A percentile compares a stretch with the other conserved stretches of the same genome.
Evolutionary conservation across 2,329 filamentous ascomycete species (phyloP).

Genomic region (Karstenula rhodostoma): DNA sequence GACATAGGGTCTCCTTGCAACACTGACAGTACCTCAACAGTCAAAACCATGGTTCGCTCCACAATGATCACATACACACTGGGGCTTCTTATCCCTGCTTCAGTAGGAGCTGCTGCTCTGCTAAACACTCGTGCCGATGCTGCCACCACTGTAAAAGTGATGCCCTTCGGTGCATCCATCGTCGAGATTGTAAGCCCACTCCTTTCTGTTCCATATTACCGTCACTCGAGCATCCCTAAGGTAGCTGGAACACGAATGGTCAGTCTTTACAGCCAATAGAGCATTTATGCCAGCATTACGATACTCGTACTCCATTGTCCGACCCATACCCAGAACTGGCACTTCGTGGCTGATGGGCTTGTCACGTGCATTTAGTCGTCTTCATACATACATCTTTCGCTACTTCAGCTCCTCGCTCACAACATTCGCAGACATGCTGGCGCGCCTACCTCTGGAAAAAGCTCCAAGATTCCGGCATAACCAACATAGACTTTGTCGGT

Average conservation of each 20-base stretch:
- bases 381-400: too few species aligned
- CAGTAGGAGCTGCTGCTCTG: slow-evolving; percentile 1
- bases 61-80: slow-evolving; percentile 3
- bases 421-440: slow-evolving; percentile 43
- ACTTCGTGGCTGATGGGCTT: background rate
- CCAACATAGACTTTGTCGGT: slow-evolving; percentile 48
- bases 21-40: background rate
- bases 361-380: background rate
- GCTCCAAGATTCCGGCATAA: slow-evolving; percentile 32
- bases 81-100: slow-evolving; percentile 4
- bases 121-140: slow-evolving; percentile 14
- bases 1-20: background rate
- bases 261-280: background rate
- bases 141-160: slow-evolving; percentile 40
- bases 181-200: slow-evolving; percentile 34
- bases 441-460: slow-evolving; percentile 43
- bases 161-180: slow-evolving; percentile 49
- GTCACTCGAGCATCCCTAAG: background rate
- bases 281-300: background rate
- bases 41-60: slow-evolving; percentile 3
- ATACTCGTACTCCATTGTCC: background rate
- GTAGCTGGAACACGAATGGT: background rate
- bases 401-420: background rate
- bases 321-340: background rate
- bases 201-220: background rate